Percentiles rank a stretch among this genome's conserved stretches.
Evolutionary conservation across 331 rosid species (phyloP).

Genomic region (Saraca asoca): DNA sequence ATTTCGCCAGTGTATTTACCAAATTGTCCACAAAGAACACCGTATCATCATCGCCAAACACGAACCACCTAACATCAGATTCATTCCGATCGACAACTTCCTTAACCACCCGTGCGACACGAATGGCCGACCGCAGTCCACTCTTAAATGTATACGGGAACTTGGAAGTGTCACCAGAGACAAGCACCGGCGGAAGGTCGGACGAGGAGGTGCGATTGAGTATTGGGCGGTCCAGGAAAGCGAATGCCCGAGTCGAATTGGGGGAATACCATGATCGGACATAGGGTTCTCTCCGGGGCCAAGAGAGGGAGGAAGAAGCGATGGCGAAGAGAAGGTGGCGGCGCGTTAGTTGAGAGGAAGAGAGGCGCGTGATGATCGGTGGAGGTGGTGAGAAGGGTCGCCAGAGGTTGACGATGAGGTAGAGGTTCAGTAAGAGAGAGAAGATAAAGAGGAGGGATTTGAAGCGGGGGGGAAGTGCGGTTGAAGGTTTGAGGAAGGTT

Average conservation of each 20-base stretch:
- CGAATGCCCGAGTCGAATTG: slow-evolving; percentile 60
- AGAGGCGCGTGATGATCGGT: background rate
- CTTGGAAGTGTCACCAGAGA: slow-evolving; percentile 61
- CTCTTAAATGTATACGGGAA: slow-evolving; percentile 66
- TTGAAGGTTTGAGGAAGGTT: slow-evolving; percentile 2
- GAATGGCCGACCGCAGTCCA: slow-evolving; percentile 87
- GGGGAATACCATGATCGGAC: slow-evolving; percentile 66
- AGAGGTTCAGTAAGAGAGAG: slow-evolving; percentile 53
- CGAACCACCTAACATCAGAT: slow-evolving; percentile 78
- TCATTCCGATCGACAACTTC: slow-evolving; percentile 74
- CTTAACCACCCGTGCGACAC: slow-evolving; percentile 86
- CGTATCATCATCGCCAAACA: slow-evolving; percentile 92
- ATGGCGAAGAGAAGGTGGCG: slow-evolving; percentile 73
- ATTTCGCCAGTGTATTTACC: slow-evolving; percentile 60
- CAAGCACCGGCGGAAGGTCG: slow-evolving; percentile 43
- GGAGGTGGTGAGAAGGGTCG: background rate
- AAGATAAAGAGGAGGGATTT: slow-evolving; percentile 47
- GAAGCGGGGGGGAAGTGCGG: slow-evolving; percentile 34
- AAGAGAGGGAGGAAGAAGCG: slow-evolving; percentile 72
- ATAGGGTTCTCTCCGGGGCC: slow-evolving; percentile 65
- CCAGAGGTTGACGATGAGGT: slow-evolving; percentile 39
- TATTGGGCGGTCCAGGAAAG: slow-evolving; percentile 58
- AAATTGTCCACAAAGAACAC: slow-evolving; percentile 85
- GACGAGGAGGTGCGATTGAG: background rate
- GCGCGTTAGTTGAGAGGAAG: slow-evolving; percentile 52